Evolutionary conservation across 2,329 filamentous ascomycete genomes (phyloP).

Genomic region (Fusarium virguliforme): DNA sequence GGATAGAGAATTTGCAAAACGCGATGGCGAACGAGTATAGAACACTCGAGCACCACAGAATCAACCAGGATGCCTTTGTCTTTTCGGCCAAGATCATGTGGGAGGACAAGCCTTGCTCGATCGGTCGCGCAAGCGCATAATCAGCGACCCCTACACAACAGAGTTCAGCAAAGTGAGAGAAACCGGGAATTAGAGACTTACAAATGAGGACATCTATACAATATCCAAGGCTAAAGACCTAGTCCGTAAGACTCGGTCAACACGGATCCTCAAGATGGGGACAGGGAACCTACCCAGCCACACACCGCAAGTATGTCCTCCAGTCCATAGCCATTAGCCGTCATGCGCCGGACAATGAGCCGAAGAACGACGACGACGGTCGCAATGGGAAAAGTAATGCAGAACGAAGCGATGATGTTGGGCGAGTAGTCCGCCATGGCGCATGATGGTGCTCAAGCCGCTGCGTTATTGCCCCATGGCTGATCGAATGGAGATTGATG

Average conservation of each 20-base stretch:
- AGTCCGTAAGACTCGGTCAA: background rate
- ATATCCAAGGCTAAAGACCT: background rate
- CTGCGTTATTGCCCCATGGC: background rate
- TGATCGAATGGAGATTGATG: background rate
- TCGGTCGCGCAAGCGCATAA: constrained; percentile 30
- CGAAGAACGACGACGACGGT: constrained; percentile 38
- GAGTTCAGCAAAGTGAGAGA: background rate
- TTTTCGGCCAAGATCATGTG: constrained; percentile 21
- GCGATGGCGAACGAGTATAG: constrained; percentile 48
- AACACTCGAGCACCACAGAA: constrained; percentile 49
- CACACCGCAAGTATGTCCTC: constrained; percentile 43
- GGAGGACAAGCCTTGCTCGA: constrained; percentile 27
- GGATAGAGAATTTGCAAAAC: constrained; percentile 50
- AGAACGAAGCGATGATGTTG: constrained; percentile 37
- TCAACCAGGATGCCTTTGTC: constrained; percentile 32
- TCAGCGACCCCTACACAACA: background rate
- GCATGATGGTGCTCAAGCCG: background rate
- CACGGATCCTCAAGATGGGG: background rate
- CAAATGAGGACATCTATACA: background rate
- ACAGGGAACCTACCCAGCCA: constrained; percentile 34
- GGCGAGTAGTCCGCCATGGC: constrained; percentile 38
- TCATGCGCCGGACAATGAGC: constrained; percentile 37
- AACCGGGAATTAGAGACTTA: background rate
- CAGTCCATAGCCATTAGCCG: constrained; percentile 37
- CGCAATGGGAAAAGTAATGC: constrained; percentile 38